These are phyloP conservation scores for Aspergillus phoenicis DNA, from an alignment of 2,329 filamentous ascomycete species.

Conservation along the genomic window DNA sequence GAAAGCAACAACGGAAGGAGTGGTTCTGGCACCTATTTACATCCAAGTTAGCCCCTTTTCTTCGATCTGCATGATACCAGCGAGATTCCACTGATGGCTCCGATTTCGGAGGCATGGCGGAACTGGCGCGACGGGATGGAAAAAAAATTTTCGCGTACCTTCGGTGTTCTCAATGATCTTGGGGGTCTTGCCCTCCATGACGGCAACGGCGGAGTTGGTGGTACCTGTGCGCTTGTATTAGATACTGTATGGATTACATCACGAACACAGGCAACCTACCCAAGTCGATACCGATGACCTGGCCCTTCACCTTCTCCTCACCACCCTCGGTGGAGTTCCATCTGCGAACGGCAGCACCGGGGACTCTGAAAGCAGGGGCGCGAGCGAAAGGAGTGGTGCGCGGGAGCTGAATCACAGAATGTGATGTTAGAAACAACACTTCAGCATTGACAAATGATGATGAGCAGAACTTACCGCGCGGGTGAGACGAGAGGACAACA, in stretches of 20 bases:
- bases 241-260: not conserved
- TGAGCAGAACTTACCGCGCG: conserved; percentile 67
- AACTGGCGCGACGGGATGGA: conserved; percentile 6
- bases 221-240: conserved; percentile 59
- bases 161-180: conserved; percentile 98
- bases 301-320: conserved; percentile 83
- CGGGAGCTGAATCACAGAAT: conserved; percentile 63
- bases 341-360: conserved; percentile 70
- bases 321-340: conserved; percentile 57
- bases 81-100: not conserved
- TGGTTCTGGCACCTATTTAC: conserved; percentile 75
- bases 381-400: conserved; percentile 72
- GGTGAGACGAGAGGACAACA: conserved; percentile 72
- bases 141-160: conserved; percentile 58
- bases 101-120: conserved; percentile 5
- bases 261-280: conserved; percentile 59
- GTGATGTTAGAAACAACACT: conserved; percentile 12
- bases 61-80: not conserved
- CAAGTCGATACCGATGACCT: conserved; percentile 97
- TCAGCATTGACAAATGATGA: not conserved
- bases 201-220: conserved; percentile 94
- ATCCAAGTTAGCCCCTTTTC: conserved; percentile 20
- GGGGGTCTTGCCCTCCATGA: conserved; percentile 95
- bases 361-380: conserved; percentile 68
- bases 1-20: conserved; percentile 93